phyloP scores from a whole-genome alignment of 2,329 filamentous ascomycete genomes.

The Pseudocercospora musae region DNA sequence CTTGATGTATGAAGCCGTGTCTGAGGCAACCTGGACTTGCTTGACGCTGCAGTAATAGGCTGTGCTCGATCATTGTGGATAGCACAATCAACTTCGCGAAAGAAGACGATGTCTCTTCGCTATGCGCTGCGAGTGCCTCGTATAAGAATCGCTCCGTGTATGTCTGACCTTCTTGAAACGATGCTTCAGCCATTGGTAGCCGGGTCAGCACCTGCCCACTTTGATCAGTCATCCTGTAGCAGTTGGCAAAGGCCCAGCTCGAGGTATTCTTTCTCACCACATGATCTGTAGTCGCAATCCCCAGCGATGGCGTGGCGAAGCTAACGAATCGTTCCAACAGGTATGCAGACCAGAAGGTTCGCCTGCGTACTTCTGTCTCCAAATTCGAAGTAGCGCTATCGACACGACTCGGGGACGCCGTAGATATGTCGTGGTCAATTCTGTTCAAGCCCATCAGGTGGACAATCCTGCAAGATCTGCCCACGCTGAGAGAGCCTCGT shows the following conservation, averaged over 20 bases:
- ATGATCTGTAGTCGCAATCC: neutral
- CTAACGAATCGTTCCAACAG: neutral
- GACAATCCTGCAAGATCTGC: neutral
- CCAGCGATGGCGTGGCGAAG: neutral
- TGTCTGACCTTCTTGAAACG: neutral
- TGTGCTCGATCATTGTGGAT: neutral
- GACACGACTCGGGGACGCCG: neutral
- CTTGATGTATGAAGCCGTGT: neutral
- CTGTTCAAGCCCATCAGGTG: neutral
- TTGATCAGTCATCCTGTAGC: neutral
- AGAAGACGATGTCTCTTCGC: neutral
- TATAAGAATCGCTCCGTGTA: neutral
- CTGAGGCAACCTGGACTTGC: neutral
- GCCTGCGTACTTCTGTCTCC: neutral
- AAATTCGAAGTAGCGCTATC: neutral
- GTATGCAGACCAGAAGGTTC: slow-evolving; percentile 4
- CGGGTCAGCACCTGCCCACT: neutral
- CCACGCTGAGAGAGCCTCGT: neutral
- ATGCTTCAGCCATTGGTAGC: neutral
- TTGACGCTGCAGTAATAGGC: neutral
- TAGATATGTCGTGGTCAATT: neutral
- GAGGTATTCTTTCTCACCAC: neutral
- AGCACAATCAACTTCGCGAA: neutral
- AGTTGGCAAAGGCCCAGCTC: neutral
- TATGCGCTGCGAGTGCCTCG: neutral